phyloP scores from a whole-genome alignment of 495 filamentous ascomycete genomes.

The Aspergillus saccharolyticus region DNA sequence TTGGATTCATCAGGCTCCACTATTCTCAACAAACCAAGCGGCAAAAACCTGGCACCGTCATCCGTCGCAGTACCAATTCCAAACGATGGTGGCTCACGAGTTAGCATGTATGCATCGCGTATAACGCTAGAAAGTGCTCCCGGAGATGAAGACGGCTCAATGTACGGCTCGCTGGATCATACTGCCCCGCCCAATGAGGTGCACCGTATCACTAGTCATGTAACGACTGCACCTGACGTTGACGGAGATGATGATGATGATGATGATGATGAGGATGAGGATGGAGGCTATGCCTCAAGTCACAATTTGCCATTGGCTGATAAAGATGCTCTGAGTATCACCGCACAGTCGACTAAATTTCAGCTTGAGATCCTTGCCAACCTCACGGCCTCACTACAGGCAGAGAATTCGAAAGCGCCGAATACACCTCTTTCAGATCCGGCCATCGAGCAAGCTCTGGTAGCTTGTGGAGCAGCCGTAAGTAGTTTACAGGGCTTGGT shows the following conservation, averaged over 20 bases:
- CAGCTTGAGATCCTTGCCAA: slow-evolving; percentile 85
- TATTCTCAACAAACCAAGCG: slow-evolving; percentile 31
- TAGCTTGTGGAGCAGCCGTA: slow-evolving; percentile 85
- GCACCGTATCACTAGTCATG: slow-evolving; percentile 42
- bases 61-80: slow-evolving; percentile 33
- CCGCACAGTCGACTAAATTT: slow-evolving; percentile 87
- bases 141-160: slow-evolving; percentile 53
- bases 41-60: slow-evolving; percentile 35
- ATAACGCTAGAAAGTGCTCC: slow-evolving; percentile 43
- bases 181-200: slow-evolving; percentile 49
- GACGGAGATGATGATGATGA: slow-evolving; percentile 64
- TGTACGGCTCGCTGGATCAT: slow-evolving; percentile 54
- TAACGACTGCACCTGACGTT: slow-evolving; percentile 41
- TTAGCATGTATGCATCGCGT: slow-evolving; percentile 44
- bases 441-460: slow-evolving; percentile 69
- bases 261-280: slow-evolving; percentile 79
- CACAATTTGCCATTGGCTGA: slow-evolving; percentile 64
- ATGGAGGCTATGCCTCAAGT: slow-evolving; percentile 75
- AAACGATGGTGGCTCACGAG: slow-evolving; percentile 33
- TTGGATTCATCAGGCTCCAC: slow-evolving; percentile 26
- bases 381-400: slow-evolving; percentile 74
- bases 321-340: slow-evolving; percentile 92
- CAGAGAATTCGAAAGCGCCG: slow-evolving; percentile 65
- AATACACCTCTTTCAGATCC: slow-evolving; percentile 66
- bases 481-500: slow-evolving; percentile 80